phyloP scores from a whole-genome alignment of 1,139 yeast species.

The Magnusiomyces paraingens region DNA sequence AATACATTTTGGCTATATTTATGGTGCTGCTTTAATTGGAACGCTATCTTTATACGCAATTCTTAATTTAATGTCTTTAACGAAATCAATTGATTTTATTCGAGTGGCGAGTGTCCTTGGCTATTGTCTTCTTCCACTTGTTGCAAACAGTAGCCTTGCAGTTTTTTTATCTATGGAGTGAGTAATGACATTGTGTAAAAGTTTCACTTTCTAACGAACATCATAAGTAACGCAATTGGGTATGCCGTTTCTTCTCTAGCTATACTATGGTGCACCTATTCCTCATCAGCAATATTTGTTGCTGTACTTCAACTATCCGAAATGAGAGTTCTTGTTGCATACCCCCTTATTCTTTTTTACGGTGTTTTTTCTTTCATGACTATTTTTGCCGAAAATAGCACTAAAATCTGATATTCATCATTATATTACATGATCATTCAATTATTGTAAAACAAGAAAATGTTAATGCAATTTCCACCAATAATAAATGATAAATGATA shows the following conservation, averaged over 20 bases:
- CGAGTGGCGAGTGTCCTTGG: conserved; percentile 91
- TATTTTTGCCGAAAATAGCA: conserved; percentile 58
- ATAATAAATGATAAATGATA: too few species aligned
- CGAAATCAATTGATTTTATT: conserved; percentile 50
- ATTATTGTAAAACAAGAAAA: too few species aligned
- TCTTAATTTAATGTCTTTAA: conserved; percentile 74
- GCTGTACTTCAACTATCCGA: conserved; percentile 76
- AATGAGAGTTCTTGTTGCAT: conserved; percentile 86
- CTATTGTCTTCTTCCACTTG: conserved; percentile 86
- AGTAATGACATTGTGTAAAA: conserved; percentile 2
- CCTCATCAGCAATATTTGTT: conserved; percentile 91
- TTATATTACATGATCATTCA: too few species aligned
- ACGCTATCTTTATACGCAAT: conserved; percentile 76
- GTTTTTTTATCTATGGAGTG: conserved; percentile 59
- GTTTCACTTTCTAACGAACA: background rate
- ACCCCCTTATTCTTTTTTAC: conserved; percentile 88
- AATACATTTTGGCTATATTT: conserved; percentile 92
- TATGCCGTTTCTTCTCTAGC: conserved; percentile 62
- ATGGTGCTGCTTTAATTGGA: conserved; percentile 93
- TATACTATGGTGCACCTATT: conserved; percentile 89
- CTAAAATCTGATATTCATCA: background rate
- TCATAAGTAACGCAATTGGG: conserved; percentile 53
- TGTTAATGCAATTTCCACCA: too few species aligned
- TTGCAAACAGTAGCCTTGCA: conserved; percentile 68
- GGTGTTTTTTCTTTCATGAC: conserved; percentile 96